A percentile compares a stretch with the other conserved stretches of the same genome.
Conservation (phyloP, 192 early-diverging fungal genomes). For the Mortierella claussenii region DNA sequence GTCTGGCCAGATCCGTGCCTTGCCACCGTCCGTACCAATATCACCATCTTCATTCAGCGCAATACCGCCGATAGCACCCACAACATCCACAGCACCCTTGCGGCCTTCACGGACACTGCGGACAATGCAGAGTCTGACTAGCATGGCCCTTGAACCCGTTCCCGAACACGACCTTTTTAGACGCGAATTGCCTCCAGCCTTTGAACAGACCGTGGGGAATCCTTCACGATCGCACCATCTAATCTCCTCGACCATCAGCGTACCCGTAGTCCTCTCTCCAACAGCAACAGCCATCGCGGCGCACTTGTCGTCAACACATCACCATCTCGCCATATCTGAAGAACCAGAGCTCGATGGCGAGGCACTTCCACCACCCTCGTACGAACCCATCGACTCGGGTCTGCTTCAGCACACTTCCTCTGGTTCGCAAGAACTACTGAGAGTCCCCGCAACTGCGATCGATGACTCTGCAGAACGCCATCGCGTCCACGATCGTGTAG, state of each 20-base stretch:
- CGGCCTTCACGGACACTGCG: neutral
- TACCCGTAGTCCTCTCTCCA: conserved; percentile 1
- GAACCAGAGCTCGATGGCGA: conserved; percentile 6
- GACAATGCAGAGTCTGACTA: neutral
- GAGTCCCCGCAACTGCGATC: neutral
- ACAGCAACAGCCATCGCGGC: neutral
- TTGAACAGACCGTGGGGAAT: neutral
- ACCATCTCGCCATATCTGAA: neutral
- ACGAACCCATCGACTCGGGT: conserved; percentile 7
- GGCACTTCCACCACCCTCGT: conserved; percentile 6
- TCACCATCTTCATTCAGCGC: neutral
- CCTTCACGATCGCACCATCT: too few species aligned
- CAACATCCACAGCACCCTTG: too few species aligned
- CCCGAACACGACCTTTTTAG: conserved; percentile 3
- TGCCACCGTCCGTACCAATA: neutral
- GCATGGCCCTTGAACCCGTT: neutral
- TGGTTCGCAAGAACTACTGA: neutral
- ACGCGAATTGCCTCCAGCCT: neutral
- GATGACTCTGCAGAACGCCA: conserved; percentile 32
- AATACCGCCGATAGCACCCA: neutral
- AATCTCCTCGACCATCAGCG: neutral
- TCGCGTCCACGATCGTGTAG: conserved; percentile 19
- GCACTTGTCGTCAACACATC: too few species aligned
- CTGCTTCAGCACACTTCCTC: neutral
- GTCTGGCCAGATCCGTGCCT: too few species aligned